Base-by-base conservation (phyloP, 257 asterid genomes). In the Buddleja alternifolia region DNA sequence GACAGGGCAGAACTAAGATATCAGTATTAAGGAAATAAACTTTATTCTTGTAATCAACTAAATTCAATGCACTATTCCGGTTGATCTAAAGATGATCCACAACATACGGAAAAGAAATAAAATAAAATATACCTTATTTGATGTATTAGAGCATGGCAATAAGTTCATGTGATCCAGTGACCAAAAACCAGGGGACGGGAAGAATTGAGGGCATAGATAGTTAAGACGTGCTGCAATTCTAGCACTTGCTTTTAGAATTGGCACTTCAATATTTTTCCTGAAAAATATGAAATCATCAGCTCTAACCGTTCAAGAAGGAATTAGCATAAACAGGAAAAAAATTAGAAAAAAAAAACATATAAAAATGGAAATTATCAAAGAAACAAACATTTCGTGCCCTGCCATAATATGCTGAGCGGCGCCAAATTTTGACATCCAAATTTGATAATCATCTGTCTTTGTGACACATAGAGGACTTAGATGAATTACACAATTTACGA, bases 371-470 rank as follows among this genome's bases (percentile, higher is more conserved):
- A 23, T 11, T 2, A 60, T 21, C 36, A 15, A 50, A 63, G 60
- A 72, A 75, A 81, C 98, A 64, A 70, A 93, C 98, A 70, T 80
- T 78, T 89, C 91, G 80, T 94, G 99, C 67, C 99, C 97, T 50
- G 97, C 99, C 97, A 94, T 84, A 79, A 94, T 85, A 77, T 94
- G 99, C 78, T 87, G 93, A 55, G 97, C 96, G 59, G 73, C 89
- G 32, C 91, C 89, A 68, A 94, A 91, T 77, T 77, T 87, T 45
- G 88, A 84, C 96, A 91, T 94, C 97, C 97, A 94, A 41, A 19
- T 80, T 67, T 71, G 86, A 75, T 94, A 94, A 46, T 80, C 89
- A 10, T 77, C 72, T 19, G 88, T 76, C 70, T 65, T 77, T 60
- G 90, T 66, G 52, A 94, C 74, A 56, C 54, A 51, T 17, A 88